These are phyloP conservation scores for Straminergon stramineum DNA, from an alignment of 225 moss, liverwort and hornwort genomes.

Conservation along the genomic window DNA sequence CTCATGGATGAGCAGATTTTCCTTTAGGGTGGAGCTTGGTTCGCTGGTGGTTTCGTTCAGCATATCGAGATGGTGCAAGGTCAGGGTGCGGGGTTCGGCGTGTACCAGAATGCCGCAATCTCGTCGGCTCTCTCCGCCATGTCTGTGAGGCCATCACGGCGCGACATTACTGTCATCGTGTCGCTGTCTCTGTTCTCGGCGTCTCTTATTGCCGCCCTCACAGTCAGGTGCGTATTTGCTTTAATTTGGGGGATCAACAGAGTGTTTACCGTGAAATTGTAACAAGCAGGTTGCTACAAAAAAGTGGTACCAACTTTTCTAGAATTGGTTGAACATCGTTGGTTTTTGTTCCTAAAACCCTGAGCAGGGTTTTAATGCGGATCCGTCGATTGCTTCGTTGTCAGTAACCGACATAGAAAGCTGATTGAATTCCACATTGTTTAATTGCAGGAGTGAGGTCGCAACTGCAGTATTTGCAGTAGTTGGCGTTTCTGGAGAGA, in stretches of 20 bases:
- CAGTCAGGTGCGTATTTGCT: conserved; percentile 10
- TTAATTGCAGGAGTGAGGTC: conserved; percentile 27
- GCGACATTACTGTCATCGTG: conserved; percentile 60
- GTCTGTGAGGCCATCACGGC: conserved; percentile 67
- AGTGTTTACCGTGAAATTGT: background rate
- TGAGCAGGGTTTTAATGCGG: conserved; percentile 3
- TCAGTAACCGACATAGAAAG: background rate
- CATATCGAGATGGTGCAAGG: conserved; percentile 19
- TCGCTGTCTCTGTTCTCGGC: conserved; percentile 32
- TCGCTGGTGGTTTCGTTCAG: background rate
- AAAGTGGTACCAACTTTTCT: background rate
- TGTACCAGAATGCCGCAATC: conserved; percentile 65
- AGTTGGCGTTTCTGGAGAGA: conserved; percentile 35
- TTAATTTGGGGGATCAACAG: background rate
- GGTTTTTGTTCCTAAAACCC: background rate
- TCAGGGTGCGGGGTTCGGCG: conserved; percentile 50
- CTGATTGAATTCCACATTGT: background rate
- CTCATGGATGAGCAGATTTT: background rate
- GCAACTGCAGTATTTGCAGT: conserved; percentile 25
- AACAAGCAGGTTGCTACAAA: background rate
- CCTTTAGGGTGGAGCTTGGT: background rate
- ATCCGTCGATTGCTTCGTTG: background rate
- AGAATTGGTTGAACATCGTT: background rate
- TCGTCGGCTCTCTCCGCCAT: conserved; percentile 65
- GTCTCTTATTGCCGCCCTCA: conserved; percentile 18